A percentile compares a stretch with the other conserved stretches of the same genome.
Evolutionary conservation across 805 yeast genomes (phyloP).

Genomic region (Saccharomycopsis lassenensis): DNA sequence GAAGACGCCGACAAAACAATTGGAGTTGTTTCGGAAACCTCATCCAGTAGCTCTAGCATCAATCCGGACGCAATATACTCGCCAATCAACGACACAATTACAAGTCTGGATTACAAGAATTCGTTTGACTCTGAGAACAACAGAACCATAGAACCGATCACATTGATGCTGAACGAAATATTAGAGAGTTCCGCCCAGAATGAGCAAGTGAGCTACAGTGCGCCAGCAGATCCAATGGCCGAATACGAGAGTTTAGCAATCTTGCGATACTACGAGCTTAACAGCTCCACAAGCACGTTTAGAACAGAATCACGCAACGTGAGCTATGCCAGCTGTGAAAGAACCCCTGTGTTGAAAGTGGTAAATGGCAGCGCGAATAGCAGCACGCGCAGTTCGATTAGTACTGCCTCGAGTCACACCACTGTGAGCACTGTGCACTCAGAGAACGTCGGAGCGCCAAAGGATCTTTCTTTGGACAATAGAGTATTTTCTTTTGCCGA

Average conservation of each 20-base stretch:
- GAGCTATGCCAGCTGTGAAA: neutral
- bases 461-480: too few relatives aligned
- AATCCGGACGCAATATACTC: constrained; percentile 9
- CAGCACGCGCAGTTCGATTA: neutral
- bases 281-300: constrained; percentile 5
- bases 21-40: too few relatives aligned
- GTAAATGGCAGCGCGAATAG: neutral
- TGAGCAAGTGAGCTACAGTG: too few relatives aligned
- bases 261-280: constrained; percentile 9
- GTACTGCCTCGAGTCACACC: neutral
- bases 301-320: constrained; percentile 1
- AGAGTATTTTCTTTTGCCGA: constrained; percentile 16
- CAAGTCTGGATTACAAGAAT: constrained; percentile 1
- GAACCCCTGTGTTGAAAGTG: neutral
- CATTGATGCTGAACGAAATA: neutral
- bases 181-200: too few relatives aligned
- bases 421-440: neutral
- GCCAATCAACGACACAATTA: constrained; percentile 15
- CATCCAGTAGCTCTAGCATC: neutral
- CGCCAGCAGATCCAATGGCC: neutral
- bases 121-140: neutral
- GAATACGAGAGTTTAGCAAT: constrained; percentile 6
- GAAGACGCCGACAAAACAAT: too few relatives aligned
- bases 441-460: neutral
- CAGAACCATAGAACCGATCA: neutral